Conservation (phyloP, 352 stramenopile genomes). For the Phytophthora aleatoria region DNA sequence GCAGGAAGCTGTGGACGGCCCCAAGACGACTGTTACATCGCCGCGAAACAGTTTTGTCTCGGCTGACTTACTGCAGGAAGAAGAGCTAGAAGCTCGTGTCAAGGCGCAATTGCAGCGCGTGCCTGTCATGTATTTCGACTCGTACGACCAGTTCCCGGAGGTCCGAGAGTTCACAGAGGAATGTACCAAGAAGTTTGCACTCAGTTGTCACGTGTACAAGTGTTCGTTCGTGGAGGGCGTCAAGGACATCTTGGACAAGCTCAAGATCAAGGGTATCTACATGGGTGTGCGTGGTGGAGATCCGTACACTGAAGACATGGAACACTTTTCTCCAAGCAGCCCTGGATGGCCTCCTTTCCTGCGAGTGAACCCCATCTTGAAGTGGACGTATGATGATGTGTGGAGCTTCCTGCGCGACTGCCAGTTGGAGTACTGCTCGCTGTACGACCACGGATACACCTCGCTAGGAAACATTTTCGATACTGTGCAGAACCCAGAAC, state of each 20-base stretch:
- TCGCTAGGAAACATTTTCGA: conserved; percentile 95
- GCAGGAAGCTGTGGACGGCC: conserved; percentile 18
- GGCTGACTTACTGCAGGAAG: conserved; percentile 48
- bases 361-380: conserved; percentile 97
- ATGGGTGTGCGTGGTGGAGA: conserved; percentile 92
- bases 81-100: conserved; percentile 60
- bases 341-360: conserved; percentile 96
- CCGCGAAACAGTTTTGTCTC: conserved; percentile 63
- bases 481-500: conserved; percentile 93
- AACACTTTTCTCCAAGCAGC: conserved; percentile 86
- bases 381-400: conserved; percentile 96
- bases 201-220: conserved; percentile 83
- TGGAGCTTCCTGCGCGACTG: conserved; percentile 93
- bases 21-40: conserved; percentile 59
- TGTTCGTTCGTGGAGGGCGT: conserved; percentile 94
- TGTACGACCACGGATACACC: conserved; percentile 94
- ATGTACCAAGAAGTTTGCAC: conserved; percentile 55
- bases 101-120: conserved; percentile 51
- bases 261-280: conserved; percentile 88
- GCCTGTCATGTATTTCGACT: conserved; percentile 97
- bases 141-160: conserved; percentile 94
- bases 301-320: conserved; percentile 91
- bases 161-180: conserved; percentile 89
- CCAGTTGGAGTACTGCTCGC: conserved; percentile 84
- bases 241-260: conserved; percentile 85